These are phyloP conservation scores for Nannochloris sp. DNA, from an alignment of 139 green algal genomes.

Conservation along the genomic window DNA sequence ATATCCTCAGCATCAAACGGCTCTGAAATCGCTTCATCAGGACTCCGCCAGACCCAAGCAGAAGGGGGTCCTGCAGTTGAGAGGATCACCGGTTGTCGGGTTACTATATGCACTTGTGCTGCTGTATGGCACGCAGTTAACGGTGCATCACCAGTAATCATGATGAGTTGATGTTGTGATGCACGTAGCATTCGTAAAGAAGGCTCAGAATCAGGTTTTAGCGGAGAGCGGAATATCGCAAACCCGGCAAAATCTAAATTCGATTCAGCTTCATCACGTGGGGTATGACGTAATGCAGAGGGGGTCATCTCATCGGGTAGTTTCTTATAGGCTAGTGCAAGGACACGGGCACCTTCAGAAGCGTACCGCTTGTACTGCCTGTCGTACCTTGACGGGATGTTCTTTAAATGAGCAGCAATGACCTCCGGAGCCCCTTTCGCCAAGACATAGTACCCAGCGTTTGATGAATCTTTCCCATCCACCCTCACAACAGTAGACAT, in stretches of 20 bases:
- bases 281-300: conserved; percentile 41
- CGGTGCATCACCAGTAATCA: conserved; percentile 89
- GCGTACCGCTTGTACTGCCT: conserved; percentile 77
- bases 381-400: conserved; percentile 68
- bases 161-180: conserved; percentile 81
- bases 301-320: conserved; percentile 39
- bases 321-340: conserved; percentile 73
- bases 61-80: background rate
- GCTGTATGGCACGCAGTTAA: conserved; percentile 84
- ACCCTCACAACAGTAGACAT: conserved; percentile 75
- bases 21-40: conserved; percentile 50
- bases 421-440: conserved; percentile 88
- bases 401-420: conserved; percentile 43
- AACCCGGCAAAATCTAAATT: conserved; percentile 70
- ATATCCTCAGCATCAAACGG: conserved; percentile 36
- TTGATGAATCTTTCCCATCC: background rate
- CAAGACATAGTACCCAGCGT: conserved; percentile 35
- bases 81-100: conserved; percentile 67
- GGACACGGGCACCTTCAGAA: conserved; percentile 80
- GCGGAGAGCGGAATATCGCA: conserved; percentile 79
- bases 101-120: conserved; percentile 80
- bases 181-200: conserved; percentile 62
- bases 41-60: conserved; percentile 52
- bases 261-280: conserved; percentile 51
- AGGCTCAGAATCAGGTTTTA: conserved; percentile 77